These are phyloP conservation scores for Globisporangium canariense DNA, from an alignment of 352 stramenopile species.

Conservation along the genomic window DNA sequence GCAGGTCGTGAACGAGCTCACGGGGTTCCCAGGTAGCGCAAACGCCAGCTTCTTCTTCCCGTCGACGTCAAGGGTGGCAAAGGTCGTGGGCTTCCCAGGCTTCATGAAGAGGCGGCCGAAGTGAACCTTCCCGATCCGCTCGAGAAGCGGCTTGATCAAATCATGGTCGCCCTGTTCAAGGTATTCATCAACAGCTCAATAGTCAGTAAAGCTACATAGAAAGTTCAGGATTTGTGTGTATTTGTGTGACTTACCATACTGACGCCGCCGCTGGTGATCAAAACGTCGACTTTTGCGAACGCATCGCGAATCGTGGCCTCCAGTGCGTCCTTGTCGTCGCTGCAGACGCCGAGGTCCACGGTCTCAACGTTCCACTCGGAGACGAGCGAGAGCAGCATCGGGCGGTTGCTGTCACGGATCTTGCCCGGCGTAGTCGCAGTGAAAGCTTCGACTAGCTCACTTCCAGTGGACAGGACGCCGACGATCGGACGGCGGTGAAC, in stretches of 20 bases:
- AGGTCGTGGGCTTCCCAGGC: constrained; percentile 96
- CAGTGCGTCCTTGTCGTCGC: constrained; percentile 58
- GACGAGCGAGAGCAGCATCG: constrained; percentile 86
- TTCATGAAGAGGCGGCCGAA: constrained; percentile 98
- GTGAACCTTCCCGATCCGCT: constrained; percentile 86
- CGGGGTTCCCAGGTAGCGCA: constrained; percentile 95
- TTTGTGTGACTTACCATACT: constrained; percentile 65
- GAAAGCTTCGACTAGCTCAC: constrained; percentile 87
- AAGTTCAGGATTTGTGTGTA: too few species aligned
- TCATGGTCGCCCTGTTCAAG: constrained; percentile 81
- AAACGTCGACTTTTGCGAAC: constrained; percentile 77
- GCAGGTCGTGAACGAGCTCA: constrained; percentile 93
- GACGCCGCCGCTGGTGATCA: constrained; percentile 95
- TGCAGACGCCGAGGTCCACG: constrained; percentile 71
- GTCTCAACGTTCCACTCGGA: constrained; percentile 41
- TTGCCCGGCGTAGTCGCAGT: constrained; percentile 45
- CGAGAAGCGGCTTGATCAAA: constrained; percentile 90
- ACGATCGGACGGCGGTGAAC: constrained; percentile 76
- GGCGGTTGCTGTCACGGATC: constrained; percentile 95
- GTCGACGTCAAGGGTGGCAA: constrained; percentile 83
- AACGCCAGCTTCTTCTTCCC: constrained; percentile 86
- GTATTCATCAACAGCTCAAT: neutral
- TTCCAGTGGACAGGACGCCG: constrained; percentile 94
- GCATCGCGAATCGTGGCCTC: constrained; percentile 42
- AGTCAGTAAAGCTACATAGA: neutral